Conservation (phyloP, 306 rosid species). For the barrel medic (Medicago truncatula) region MtrunA17r5.0-ANR NC_053044.1:1885501-1886000, state of each 20-base stretch:
- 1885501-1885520: conserved; percentile 92
- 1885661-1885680: conserved; percentile 17
- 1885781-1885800: conserved; percentile 15
- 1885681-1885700: not conserved
- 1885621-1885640: conserved; percentile 39
- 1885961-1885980: conserved; percentile 4
- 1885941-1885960: conserved; percentile 25
- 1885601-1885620: conserved; percentile 49
- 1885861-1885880: not conserved
- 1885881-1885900: conserved; percentile 16
- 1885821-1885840: not conserved
- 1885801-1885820: conserved; percentile 24
- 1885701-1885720: conserved; percentile 18
- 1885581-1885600: conserved; percentile 54
- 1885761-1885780: not conserved
- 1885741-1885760: not conserved
- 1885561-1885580: conserved; percentile 29
- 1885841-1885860: not conserved
- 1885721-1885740: conserved; percentile 16
- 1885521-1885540: conserved; percentile 32
- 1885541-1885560: conserved; percentile 38
- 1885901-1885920: not conserved
- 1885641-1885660: conserved; percentile 33
- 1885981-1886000: conserved; percentile 10
- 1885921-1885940: not conserved